Evolutionary conservation across 2,329 filamentous ascomycete genomes (phyloP).

Genomic region (Pestalotiopsis sp.): DNA sequence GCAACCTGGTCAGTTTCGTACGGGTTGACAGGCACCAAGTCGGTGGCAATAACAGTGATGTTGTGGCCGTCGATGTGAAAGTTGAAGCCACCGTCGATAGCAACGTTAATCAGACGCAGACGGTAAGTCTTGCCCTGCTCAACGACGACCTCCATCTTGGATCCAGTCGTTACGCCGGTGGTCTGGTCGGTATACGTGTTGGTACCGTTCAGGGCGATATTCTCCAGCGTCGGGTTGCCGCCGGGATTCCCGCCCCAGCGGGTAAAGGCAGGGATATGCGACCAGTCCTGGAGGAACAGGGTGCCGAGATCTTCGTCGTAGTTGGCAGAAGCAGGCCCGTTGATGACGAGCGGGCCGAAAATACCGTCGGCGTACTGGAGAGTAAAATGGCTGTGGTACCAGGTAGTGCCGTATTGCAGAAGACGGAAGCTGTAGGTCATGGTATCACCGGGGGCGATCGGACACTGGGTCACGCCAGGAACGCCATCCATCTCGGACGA

Average conservation of each 20-base stretch:
- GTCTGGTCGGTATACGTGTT: conserved; percentile 29
- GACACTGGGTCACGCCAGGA: conserved; percentile 48
- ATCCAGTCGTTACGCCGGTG: conserved; percentile 18
- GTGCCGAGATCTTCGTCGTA: conserved; percentile 66
- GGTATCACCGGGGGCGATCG: conserved; percentile 50
- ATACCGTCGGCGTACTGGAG: conserved; percentile 52
- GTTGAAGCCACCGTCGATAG: conserved; percentile 13
- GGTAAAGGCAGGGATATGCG: conserved; percentile 44
- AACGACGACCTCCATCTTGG: conserved; percentile 31
- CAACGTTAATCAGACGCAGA: conserved; percentile 46
- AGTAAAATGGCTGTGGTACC: conserved; percentile 64
- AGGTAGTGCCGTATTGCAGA: conserved; percentile 52
- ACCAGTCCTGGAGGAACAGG: conserved; percentile 62
- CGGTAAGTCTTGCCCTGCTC: conserved; percentile 42
- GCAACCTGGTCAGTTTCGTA: conserved; percentile 47
- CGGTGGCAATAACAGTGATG: conserved; percentile 55
- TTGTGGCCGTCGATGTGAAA: conserved; percentile 49
- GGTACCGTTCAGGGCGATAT: conserved; percentile 37
- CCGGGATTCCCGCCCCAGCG: conserved; percentile 31
- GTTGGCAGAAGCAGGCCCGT: conserved; percentile 57
- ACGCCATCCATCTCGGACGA: conserved; percentile 60
- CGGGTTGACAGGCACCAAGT: conserved; percentile 56
- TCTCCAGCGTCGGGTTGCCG: conserved; percentile 41
- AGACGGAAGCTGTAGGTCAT: conserved; percentile 60
- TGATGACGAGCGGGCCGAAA: conserved; percentile 61